Evolutionary conservation across 352 stramenopile genomes (phyloP).

Genomic region (Thraustochytrium sp.): DNA sequence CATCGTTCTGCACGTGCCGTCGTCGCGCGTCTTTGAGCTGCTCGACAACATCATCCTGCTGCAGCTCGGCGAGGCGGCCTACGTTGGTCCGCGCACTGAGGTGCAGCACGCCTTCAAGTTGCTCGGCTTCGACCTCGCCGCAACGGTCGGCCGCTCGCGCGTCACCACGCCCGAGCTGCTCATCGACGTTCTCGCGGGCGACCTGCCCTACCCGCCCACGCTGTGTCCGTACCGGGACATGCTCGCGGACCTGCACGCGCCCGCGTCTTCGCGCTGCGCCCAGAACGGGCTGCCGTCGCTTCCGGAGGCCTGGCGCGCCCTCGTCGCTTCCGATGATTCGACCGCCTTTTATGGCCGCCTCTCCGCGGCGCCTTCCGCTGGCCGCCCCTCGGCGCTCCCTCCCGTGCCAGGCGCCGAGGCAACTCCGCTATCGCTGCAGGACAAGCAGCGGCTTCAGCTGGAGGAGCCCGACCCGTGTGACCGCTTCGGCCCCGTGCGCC

Average conservation of each 20-base stretch:
- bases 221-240: conserved; percentile 26
- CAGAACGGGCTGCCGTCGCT: no score
- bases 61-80: conserved; percentile 13
- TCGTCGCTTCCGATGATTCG: background rate
- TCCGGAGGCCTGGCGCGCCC: background rate
- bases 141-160: background rate
- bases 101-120: background rate
- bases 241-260: background rate
- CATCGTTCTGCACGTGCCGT: conserved; percentile 29
- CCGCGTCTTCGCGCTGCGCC: no score
- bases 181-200: conserved; percentile 12
- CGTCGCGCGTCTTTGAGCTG: conserved; percentile 21
- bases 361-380: background rate
- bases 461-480: background rate
- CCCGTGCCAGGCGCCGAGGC: no score
- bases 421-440: no score
- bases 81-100: background rate
- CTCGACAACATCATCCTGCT: conserved; percentile 28
- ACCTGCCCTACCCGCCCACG: background rate
- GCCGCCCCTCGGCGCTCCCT: no score
- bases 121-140: conserved; percentile 8
- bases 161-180: conserved; percentile 8
- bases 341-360: background rate
- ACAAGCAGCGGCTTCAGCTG: no score
- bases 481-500: background rate